Percentiles rank a stretch among this genome's conserved stretches.
These are phyloP conservation scores for Trichoderma afroharzianum DNA, from an alignment of 2,329 filamentous ascomycete genomes.

Conservation along the genomic window DNA sequence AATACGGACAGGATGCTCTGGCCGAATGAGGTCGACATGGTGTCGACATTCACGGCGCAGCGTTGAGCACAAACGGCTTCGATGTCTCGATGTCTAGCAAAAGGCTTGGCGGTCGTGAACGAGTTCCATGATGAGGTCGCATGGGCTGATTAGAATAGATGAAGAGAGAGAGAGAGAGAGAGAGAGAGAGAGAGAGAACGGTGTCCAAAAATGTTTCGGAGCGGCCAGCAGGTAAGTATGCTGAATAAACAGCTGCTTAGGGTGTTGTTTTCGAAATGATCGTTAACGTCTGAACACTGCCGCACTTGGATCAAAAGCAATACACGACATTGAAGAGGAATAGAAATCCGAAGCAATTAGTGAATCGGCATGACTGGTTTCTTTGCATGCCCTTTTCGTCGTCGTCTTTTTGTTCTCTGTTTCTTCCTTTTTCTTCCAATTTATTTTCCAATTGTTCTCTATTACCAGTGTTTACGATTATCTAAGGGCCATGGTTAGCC, in stretches of 20 bases:
- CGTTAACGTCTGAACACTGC: background rate
- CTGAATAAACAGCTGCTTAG: background rate
- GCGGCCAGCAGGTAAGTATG: background rate
- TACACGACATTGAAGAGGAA: background rate
- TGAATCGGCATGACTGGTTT: background rate
- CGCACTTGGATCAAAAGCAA: background rate
- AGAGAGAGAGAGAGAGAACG: background rate
- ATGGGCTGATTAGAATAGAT: background rate
- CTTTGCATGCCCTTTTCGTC: background rate
- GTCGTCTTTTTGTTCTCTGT: background rate
- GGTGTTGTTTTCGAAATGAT: background rate
- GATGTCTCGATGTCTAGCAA: background rate
- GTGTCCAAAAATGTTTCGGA: background rate
- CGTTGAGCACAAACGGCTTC: background rate
- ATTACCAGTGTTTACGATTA: background rate
- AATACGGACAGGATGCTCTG: slow-evolving; percentile 31
- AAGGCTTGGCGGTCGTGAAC: background rate
- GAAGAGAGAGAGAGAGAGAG: background rate
- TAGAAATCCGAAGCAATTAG: background rate
- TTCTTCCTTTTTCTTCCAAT: background rate
- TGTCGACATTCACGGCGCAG: background rate
- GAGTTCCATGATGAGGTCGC: background rate
- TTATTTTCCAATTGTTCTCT: background rate
- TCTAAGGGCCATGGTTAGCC: background rate
- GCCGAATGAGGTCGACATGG: slow-evolving; percentile 23